phyloP scores from a whole-genome alignment of 164 flowering plant genomes.

The Annona cherimola region DNA sequence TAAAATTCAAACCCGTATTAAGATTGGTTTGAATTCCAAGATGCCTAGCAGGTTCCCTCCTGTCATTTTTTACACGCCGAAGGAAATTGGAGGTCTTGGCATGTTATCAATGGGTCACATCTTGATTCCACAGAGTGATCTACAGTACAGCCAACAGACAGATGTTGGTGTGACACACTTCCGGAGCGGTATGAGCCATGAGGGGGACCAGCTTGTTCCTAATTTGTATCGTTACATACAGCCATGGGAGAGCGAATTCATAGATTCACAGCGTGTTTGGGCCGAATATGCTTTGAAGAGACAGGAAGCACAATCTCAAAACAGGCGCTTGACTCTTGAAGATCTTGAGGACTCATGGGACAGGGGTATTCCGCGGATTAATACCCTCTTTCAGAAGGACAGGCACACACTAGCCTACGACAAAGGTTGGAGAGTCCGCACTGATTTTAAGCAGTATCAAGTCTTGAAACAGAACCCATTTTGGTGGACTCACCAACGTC shows the following conservation, averaged over 20 bases:
- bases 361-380: constrained; percentile 97
- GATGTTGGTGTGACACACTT: constrained; percentile 98
- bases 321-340: constrained; percentile 93
- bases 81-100: constrained; percentile 99
- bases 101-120: constrained; percentile 99
- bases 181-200: constrained; percentile 99
- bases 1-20: constrained; percentile 95
- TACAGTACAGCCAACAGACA: constrained; percentile 92
- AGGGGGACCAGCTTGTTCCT: constrained; percentile 95
- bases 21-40: constrained; percentile 94
- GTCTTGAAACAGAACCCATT: constrained; percentile 97
- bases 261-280: constrained; percentile 99
- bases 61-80: constrained; percentile 94
- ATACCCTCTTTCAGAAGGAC: constrained; percentile 95
- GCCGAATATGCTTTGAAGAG: constrained; percentile 99
- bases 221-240: constrained; percentile 97
- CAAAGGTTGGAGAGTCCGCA: constrained; percentile 99
- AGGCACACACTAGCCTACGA: constrained; percentile 97
- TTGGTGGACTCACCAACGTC: constrained; percentile 99
- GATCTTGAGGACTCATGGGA: constrained; percentile 99
- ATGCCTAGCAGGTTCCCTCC: constrained; percentile 99
- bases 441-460: constrained; percentile 98
- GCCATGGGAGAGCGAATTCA: constrained; percentile 99
- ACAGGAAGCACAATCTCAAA: constrained; percentile 98
- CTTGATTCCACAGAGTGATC: constrained; percentile 96